Percentiles rank a stretch among this genome's conserved stretches.
phyloP scores from a whole-genome alignment of 2,329 filamentous ascomycete genomes.

The Cladosporium cucumerinum region DNA sequence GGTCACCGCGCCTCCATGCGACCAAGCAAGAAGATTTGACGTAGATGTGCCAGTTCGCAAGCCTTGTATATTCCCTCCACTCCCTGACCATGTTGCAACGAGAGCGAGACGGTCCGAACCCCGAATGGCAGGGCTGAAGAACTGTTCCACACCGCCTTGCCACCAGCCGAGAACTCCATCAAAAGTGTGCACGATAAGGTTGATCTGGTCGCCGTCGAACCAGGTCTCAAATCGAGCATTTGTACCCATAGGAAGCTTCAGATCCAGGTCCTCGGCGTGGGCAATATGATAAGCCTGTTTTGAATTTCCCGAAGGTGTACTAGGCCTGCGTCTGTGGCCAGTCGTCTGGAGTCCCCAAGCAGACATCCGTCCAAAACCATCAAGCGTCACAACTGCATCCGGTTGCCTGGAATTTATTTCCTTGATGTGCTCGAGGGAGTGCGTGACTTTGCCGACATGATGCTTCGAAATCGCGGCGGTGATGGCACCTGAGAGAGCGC shows the following conservation, averaged over 20 bases:
- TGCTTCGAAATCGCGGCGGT: conserved; percentile 51
- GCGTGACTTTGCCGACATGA: conserved; percentile 51
- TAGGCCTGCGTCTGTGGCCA: conserved; percentile 59
- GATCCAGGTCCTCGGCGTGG: conserved; percentile 61
- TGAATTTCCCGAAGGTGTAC: conserved; percentile 28
- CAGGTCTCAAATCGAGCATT: conserved; percentile 28
- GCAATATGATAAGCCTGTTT: conserved; percentile 81
- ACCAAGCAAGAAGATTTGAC: background rate
- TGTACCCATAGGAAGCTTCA: conserved; percentile 18
- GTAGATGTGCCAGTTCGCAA: background rate
- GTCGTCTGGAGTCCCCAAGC: conserved; percentile 91
- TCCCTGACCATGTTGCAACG: conserved; percentile 4
- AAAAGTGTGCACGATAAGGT: conserved; percentile 75
- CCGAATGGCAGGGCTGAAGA: conserved; percentile 64
- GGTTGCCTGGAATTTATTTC: conserved; percentile 80
- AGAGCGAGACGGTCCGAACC: conserved; percentile 23
- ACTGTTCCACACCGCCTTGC: conserved; percentile 69
- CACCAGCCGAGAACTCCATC: conserved; percentile 82
- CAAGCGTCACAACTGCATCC: conserved; percentile 82
- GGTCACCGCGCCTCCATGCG: background rate
- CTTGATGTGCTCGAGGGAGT: conserved; percentile 78
- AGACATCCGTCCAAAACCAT: conserved; percentile 81
- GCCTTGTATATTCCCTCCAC: background rate
- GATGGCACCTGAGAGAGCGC: conserved; percentile 68
- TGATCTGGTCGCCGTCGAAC: conserved; percentile 30